A percentile compares a stretch with the other conserved stretches of the same genome.
These are phyloP conservation scores for Candida glaebosa DNA, from an alignment of 805 yeast genomes.

Conservation along the genomic window DNA sequence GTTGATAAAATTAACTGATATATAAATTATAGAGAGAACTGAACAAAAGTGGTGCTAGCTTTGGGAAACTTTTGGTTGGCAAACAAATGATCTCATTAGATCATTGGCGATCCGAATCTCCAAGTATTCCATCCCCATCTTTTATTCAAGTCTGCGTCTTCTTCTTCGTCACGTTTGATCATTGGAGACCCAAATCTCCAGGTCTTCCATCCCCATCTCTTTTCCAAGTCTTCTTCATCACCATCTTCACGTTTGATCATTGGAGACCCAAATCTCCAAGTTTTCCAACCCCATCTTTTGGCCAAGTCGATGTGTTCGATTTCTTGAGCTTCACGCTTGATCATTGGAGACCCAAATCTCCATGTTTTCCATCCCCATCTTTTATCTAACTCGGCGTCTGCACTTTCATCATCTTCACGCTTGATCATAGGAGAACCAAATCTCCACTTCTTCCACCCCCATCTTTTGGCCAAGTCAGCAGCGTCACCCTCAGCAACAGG, in stretches of 20 bases:
- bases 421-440: constrained; percentile 2
- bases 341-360: constrained; percentile 4
- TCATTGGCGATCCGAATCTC: constrained; percentile 4
- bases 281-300: constrained; percentile 4
- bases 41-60: too few species aligned
- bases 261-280: constrained; percentile 4
- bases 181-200: constrained; percentile 4
- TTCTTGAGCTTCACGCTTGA: background rate
- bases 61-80: too few species aligned
- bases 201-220: constrained; percentile 4
- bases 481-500: background rate
- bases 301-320: background rate
- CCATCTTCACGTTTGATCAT: constrained; percentile 2
- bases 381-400: background rate
- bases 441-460: constrained; percentile 3
- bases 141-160: background rate
- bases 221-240: background rate
- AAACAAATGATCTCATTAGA: too few species aligned
- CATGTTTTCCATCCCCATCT: constrained; percentile 4
- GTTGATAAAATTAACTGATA: too few species aligned
- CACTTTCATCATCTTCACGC: constrained; percentile 1
- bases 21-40: too few species aligned
- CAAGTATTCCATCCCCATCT: constrained; percentile 4
- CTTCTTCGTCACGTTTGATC: constrained; percentile 1
- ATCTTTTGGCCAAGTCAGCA: constrained; percentile 3